These are phyloP conservation scores for Aspergillus puulaauensis DNA, from an alignment of 2,329 filamentous ascomycete species.

Conservation along the genomic window DNA sequence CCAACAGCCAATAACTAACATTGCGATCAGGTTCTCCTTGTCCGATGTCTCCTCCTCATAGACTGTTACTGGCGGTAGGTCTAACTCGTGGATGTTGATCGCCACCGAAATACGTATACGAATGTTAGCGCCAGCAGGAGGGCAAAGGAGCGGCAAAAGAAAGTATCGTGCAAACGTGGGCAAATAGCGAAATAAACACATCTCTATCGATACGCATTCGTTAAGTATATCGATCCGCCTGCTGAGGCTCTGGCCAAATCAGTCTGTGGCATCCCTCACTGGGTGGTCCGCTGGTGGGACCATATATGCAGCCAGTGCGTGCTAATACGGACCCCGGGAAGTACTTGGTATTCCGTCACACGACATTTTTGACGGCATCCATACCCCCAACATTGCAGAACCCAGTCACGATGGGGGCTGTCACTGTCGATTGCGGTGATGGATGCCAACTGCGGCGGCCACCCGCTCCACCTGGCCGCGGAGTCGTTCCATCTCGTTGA, in stretches of 20 bases:
- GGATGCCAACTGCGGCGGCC: constrained; percentile 26
- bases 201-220: not conserved
- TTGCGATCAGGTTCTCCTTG: not conserved
- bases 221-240: not conserved
- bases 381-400: not conserved
- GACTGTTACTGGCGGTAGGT: not conserved
- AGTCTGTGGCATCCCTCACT: constrained; percentile 16
- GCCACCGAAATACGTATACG: not conserved
- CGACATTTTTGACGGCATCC: constrained; percentile 1
- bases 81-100: not conserved
- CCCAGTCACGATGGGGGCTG: not conserved
- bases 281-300: constrained; percentile 11
- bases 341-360: not conserved
- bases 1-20: not conserved
- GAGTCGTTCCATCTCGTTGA: constrained; percentile 36
- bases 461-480: constrained; percentile 37
- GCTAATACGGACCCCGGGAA: constrained; percentile 9
- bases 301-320: constrained; percentile 17
- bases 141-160: not conserved
- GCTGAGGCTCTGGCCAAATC: constrained; percentile 5
- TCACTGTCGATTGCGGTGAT: constrained; percentile 20
- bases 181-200: not conserved
- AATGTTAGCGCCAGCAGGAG: not conserved
- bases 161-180: not conserved
- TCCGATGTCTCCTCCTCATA: not conserved